Evolutionary conservation across 768 basidiomycete species (phyloP).

Genomic region (Lactarius indigo): DNA sequence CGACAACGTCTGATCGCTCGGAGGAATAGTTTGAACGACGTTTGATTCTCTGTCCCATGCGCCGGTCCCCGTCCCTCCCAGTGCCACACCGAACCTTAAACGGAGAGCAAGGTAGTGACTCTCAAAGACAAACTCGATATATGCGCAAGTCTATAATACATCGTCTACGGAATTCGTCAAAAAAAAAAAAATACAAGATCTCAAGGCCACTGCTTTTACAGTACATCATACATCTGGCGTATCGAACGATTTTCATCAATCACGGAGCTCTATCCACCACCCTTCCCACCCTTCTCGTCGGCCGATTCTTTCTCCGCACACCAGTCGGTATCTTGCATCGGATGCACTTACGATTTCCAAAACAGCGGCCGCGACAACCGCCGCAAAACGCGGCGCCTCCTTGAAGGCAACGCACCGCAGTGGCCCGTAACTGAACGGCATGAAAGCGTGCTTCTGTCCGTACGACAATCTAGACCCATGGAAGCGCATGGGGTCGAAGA

Average conservation of each 20-base stretch:
- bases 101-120: no score
- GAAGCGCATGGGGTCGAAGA: conserved; percentile 44
- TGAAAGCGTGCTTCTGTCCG: conserved; percentile 29
- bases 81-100: no score
- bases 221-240: neutral
- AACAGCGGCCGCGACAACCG: conserved; percentile 43
- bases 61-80: no score
- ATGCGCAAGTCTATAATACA: neutral
- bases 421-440: conserved; percentile 48
- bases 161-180: neutral
- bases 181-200: neutral
- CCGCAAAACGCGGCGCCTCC: conserved; percentile 54
- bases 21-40: no score
- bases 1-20: no score
- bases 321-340: conserved; percentile 29
- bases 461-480: conserved; percentile 32
- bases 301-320: conserved; percentile 33
- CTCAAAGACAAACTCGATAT: neutral
- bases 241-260: neutral
- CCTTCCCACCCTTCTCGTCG: conserved; percentile 45
- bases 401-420: conserved; percentile 45
- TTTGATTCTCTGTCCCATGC: no score
- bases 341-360: conserved; percentile 36
- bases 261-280: conserved; percentile 31
- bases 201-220: neutral